Base-by-base conservation (phyloP, 78 protist species). In the Polysphondylium violaceum region DNA sequence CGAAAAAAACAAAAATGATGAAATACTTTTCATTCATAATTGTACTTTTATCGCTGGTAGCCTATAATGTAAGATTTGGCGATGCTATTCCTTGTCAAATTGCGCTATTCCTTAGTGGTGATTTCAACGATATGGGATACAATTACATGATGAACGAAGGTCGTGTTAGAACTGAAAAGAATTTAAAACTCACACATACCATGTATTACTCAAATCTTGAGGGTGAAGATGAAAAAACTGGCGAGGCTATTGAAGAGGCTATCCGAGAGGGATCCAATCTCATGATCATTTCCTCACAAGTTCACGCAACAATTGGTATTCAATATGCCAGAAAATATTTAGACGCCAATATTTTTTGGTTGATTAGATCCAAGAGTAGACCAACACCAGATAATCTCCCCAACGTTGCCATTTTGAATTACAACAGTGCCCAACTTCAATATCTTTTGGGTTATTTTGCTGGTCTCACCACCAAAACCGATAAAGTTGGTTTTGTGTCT, bases 81-180 rank as follows among this genome's bases (percentile, higher is more conserved):
- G n/a, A n/a, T n/a, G n/a, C n/a, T n/a, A n/a, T n/a, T n/a, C n/a
- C n/a, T n/a, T 65, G 73, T 38, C 33, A 65, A 38, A 38, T 65
- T 6, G 33, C 73, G 9, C 31, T 65, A 21, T 41, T 65, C 17
- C 23, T 65, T 1, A 38, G 55, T 0, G 73, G 73, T 65, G 73
- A 69, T 44, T 43, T 21, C 12, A 1, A 29, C 8, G 55, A 69
- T 69, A 23, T 69, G 17, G 76, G 88, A 17, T 78, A 61, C 23
- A 78, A 78, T 64, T 38, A 29, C 29, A 78, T 78, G 88, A 50
- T 78, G 21, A 78, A 78, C 36, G 74, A 78, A 23, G 88, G 63
- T 60, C 35, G 55, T 6, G 38, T 78, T 11, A 64, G 43, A n/a
- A 47, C 75, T 0, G 71, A 78, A 19, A 40, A 64, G 8, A 8